A percentile compares a stretch with the other conserved stretches of the same genome.
Conservation (phyloP, 495 filamentous ascomycete genomes). For the Hypomontagnella monticulosa region DNA sequence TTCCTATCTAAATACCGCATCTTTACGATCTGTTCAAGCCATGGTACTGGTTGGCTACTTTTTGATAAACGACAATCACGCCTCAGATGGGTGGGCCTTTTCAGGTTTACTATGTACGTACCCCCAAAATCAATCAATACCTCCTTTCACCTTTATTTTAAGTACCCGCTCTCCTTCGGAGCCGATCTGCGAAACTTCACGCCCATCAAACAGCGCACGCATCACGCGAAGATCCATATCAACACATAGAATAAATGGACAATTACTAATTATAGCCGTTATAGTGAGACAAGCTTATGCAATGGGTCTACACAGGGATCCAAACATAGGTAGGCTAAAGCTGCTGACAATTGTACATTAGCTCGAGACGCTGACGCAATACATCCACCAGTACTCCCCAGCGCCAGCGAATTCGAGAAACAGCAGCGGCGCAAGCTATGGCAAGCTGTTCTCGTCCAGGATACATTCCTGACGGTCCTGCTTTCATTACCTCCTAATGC, state of each 20-base stretch:
- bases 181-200: background rate
- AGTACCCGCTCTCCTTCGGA: background rate
- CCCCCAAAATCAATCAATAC: background rate
- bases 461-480: conserved; percentile 80
- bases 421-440: conserved; percentile 76
- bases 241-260: background rate
- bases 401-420: conserved; percentile 69
- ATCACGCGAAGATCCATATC: background rate
- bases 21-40: conserved; percentile 72
- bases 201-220: background rate
- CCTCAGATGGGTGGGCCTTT: conserved; percentile 79
- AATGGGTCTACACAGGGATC: conserved; percentile 78
- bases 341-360: background rate
- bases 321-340: conserved; percentile 63
- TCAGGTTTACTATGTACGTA: conserved; percentile 56
- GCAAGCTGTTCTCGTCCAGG: conserved; percentile 78
- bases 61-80: conserved; percentile 80
- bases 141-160: background rate
- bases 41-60: conserved; percentile 81
- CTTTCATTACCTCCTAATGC: conserved; percentile 74
- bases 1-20: conserved; percentile 73
- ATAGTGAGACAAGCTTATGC: conserved; percentile 76
- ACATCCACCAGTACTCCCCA: conserved; percentile 57
- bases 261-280: conserved; percentile 22
- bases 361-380: conserved; percentile 12